phyloP scores from a whole-genome alignment of 345 rosid species.

The Jatropha curcas region DNA sequence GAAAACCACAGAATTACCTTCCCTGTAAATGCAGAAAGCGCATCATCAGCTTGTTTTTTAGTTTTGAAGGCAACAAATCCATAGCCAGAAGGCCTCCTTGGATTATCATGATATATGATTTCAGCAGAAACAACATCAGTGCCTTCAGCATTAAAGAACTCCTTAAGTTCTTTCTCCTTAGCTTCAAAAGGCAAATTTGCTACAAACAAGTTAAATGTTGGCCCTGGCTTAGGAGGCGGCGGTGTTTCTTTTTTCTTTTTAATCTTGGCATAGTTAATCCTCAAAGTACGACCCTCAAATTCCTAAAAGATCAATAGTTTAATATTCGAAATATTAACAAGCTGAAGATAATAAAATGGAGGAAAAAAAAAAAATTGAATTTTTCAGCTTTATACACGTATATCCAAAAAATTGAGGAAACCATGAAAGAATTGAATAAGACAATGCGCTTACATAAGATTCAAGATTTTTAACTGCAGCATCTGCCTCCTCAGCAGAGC shows the following conservation, averaged over 20 bases:
- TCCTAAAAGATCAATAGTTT: slow-evolving; percentile 58
- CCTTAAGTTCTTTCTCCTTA: slow-evolving; percentile 63
- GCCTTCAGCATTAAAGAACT: slow-evolving; percentile 57
- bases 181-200: slow-evolving; percentile 71
- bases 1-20: slow-evolving; percentile 47
- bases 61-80: slow-evolving; percentile 80
- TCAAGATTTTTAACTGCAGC: slow-evolving; percentile 61
- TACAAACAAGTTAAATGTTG: slow-evolving; percentile 65
- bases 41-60: slow-evolving; percentile 70
- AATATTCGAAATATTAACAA: slow-evolving; percentile 10
- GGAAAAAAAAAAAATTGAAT: too few species aligned
- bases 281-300: slow-evolving; percentile 65
- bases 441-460: slow-evolving; percentile 43
- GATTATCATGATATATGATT: slow-evolving; percentile 67
- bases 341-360: neutral
- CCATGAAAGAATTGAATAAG: neutral
- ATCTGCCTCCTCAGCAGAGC: slow-evolving; percentile 71
- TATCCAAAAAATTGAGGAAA: neutral
- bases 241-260: slow-evolving; percentile 52
- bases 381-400: neutral
- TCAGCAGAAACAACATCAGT: slow-evolving; percentile 58
- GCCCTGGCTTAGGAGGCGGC: slow-evolving; percentile 37
- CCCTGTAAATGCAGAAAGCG: slow-evolving; percentile 56
- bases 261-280: slow-evolving; percentile 57
- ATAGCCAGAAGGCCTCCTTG: slow-evolving; percentile 73